Evolutionary conservation across 352 stramenopile genomes (phyloP).

Genomic region (Pythium aristosporum): DNA sequence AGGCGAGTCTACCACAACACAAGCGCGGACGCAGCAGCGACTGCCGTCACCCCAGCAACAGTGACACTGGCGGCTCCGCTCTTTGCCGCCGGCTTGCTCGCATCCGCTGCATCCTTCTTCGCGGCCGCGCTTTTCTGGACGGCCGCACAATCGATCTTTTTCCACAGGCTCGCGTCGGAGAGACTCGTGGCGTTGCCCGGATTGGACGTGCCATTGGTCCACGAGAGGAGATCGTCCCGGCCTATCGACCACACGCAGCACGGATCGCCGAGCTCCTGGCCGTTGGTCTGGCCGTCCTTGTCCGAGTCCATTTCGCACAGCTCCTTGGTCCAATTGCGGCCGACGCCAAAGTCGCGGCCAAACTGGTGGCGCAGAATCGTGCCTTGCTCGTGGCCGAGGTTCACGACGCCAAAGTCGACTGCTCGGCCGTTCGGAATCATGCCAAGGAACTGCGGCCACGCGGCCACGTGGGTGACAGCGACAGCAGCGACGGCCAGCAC

Average conservation of each 20-base stretch:
- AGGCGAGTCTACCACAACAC: not conserved
- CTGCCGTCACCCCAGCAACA: not conserved
- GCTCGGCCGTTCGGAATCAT: not conserved
- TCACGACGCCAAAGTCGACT: constrained; percentile 1
- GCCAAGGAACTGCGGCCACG: constrained; percentile 6
- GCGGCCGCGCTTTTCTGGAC: constrained; percentile 1
- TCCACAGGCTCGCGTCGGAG: constrained; percentile 15
- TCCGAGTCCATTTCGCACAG: constrained; percentile 73
- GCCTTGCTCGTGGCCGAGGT: constrained; percentile 16
- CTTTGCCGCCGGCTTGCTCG: not conserved
- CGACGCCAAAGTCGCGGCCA: constrained; percentile 29
- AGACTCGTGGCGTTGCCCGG: constrained; percentile 14
- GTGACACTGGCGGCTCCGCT: not conserved
- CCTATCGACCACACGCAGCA: constrained; percentile 55
- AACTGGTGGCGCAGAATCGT: constrained; percentile 28
- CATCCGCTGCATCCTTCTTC: not conserved
- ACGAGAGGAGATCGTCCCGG: constrained; percentile 15
- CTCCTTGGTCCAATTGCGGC: constrained; percentile 32
- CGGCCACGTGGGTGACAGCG: not conserved
- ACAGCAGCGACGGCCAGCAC: not conserved
- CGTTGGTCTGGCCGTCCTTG: constrained; percentile 80
- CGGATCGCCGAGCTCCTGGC: constrained; percentile 81
- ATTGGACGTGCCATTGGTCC: constrained; percentile 15
- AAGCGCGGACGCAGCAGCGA: not conserved
- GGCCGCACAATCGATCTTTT: constrained; percentile 17